Conservation (phyloP, 1,284 basidiomycete genomes). For the Cutaneotrichosporon dermatis region DNA sequence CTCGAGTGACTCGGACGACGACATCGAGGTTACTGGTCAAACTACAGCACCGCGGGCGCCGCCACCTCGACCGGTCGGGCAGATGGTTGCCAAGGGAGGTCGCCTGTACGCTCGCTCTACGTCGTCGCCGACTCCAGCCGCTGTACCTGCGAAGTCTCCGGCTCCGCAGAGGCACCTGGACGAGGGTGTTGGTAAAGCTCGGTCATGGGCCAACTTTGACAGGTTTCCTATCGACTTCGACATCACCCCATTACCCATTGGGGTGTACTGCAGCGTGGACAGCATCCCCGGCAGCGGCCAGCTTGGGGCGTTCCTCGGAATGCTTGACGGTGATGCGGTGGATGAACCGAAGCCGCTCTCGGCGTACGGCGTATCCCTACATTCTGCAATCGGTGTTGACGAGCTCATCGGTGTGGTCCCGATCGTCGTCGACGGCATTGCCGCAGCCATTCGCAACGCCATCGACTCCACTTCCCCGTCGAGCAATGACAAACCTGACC, state of each 20-base stretch:
- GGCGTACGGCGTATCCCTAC: slow-evolving; percentile 22
- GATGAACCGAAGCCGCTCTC: slow-evolving; percentile 9
- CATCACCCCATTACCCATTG: slow-evolving; percentile 44
- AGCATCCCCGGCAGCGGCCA: slow-evolving; percentile 28
- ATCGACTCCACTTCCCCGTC: slow-evolving; percentile 8
- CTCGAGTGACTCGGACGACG: slow-evolving; percentile 18
- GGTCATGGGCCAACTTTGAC: slow-evolving; percentile 47
- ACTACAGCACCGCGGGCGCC: background rate
- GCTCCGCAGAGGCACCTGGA: slow-evolving; percentile 22
- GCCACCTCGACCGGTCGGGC: background rate
- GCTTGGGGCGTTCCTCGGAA: slow-evolving; percentile 15
- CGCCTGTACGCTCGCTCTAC: background rate
- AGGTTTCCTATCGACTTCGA: slow-evolving; percentile 45
- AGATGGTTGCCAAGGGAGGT: background rate
- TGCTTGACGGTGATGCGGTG: slow-evolving; percentile 4
- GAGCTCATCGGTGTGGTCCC: slow-evolving; percentile 25
- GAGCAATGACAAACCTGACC: background rate
- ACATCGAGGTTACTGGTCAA: slow-evolving; percentile 11
- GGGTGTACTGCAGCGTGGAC: slow-evolving; percentile 26
- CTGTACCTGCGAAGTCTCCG: background rate
- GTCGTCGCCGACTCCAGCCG: background rate
- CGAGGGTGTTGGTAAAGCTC: slow-evolving; percentile 38
- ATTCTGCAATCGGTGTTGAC: slow-evolving; percentile 20
- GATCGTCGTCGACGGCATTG: slow-evolving; percentile 27
- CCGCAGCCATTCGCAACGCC: slow-evolving; percentile 14